Conservation (phyloP, 2,329 filamentous ascomycete species). For the Fusarium sp. region DNA sequence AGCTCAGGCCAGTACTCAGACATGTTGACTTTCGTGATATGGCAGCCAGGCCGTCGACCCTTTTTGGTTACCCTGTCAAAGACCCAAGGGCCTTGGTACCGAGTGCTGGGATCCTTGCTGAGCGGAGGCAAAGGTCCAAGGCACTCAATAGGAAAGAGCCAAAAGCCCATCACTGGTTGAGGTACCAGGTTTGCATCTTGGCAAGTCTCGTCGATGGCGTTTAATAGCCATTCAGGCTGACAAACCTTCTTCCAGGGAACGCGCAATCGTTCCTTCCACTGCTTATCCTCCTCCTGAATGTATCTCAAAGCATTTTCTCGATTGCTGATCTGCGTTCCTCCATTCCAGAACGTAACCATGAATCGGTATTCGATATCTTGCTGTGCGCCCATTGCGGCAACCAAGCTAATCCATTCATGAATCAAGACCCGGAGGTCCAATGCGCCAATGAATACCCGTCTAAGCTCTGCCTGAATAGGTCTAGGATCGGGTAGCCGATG, state of each 20-base stretch:
- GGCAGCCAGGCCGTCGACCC: not conserved
- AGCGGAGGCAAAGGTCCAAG: not conserved
- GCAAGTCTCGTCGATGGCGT: not conserved
- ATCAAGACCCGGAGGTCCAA: not conserved
- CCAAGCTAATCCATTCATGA: not conserved
- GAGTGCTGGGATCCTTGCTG: not conserved
- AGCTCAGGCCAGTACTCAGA: not conserved
- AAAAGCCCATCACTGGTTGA: not conserved
- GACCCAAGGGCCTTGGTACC: not conserved
- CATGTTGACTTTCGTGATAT: not conserved
- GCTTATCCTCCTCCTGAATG: not conserved
- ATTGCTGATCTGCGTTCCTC: not conserved
- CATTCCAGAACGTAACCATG: not conserved
- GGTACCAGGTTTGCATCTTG: not conserved
- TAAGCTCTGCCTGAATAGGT: not conserved
- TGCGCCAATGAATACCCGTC: not conserved
- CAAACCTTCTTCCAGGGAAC: not conserved
- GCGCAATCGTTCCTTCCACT: not conserved
- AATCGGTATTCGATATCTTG: not conserved
- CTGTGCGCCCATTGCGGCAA: not conserved
- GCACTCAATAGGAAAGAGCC: not conserved
- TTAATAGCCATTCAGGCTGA: not conserved
- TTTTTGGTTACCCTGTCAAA: not conserved
- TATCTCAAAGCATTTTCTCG: not conserved
- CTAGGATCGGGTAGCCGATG: not conserved